Base-by-base conservation (phyloP, 1,284 basidiomycete genomes). In the Trichosporon sp. region DNA sequence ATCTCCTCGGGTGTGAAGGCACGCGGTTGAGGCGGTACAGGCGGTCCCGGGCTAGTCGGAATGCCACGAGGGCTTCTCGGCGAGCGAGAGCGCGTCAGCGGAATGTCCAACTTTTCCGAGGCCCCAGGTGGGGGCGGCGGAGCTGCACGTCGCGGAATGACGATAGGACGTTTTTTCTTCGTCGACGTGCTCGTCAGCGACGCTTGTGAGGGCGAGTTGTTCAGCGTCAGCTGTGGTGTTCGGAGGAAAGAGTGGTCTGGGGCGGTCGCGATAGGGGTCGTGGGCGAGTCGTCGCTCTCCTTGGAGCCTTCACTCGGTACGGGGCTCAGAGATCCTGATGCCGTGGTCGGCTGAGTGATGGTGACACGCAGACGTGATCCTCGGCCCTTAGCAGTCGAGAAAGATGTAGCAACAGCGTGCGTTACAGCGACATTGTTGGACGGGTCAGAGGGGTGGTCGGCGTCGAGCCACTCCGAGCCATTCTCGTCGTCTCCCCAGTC, bases 401-500 rank as follows among this genome's bases (percentile, higher is more conserved):
- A 36, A 25, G 46, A 13, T 13, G 27, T 54, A 23, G 33, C 34
- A n/a, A n/a, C n/a, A n/a, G 32, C 19, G 19, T 56, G 34, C n/a
- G n/a, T n/a, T n/a, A n/a, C n/a, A n/a, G 46, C 68, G 9, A 61
- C 37, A 7, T 74, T 75, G 67, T 77, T 77, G 14, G 57, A 49
- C 13, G 72, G 73, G 61, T 69, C 70, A 1, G 70, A 71, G 25
- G 65, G 67, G n/a, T n/a, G n/a, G 10, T 65, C 62, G 31, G 66
- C 71, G 64, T 79, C 78, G 25, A 78, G 56, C 78, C 78, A 79
- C 65, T 78, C 78, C 36, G 74, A 77, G 6, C 69, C 69, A 25
- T 66, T 69, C 61, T 79, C 77, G 62, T 78, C 78, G 11, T 79
- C 76, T 10, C 76, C 78, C 78, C 78, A 79, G 59, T 79, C 78